These are phyloP conservation scores for Cryptococcus sp. DNA, from an alignment of 1,284 basidiomycete species.

Conservation along the genomic window DNA sequence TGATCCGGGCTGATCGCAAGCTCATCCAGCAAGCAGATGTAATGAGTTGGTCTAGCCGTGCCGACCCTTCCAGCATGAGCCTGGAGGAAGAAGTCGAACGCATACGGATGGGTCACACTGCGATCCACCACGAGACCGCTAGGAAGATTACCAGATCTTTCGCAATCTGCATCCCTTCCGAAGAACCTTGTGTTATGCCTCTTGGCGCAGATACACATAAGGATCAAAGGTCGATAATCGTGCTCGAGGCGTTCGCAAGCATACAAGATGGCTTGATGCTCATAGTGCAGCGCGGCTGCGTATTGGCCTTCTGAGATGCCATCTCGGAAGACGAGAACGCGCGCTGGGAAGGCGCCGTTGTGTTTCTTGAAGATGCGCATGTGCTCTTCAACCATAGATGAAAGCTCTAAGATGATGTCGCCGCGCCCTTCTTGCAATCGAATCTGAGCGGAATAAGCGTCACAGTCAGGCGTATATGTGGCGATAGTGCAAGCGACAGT, in stretches of 20 bases:
- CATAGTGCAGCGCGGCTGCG: slow-evolving; percentile 50
- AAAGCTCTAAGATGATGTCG: slow-evolving; percentile 43
- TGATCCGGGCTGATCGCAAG: slow-evolving; percentile 45
- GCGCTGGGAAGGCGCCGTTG: slow-evolving; percentile 46
- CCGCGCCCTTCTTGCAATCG: slow-evolving; percentile 53
- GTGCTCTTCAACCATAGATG: slow-evolving; percentile 42
- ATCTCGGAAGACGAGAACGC: slow-evolving; percentile 55
- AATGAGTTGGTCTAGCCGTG: slow-evolving; percentile 43
- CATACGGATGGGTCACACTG: slow-evolving; percentile 52
- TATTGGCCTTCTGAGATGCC: slow-evolving; percentile 57
- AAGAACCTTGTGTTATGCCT: slow-evolving; percentile 56
- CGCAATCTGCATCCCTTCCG: slow-evolving; percentile 40
- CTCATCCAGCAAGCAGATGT: slow-evolving; percentile 51
- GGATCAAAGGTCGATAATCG: slow-evolving; percentile 32
- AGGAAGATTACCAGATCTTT: slow-evolving; percentile 53
- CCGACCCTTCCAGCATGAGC: slow-evolving; percentile 43
- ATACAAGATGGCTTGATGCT: slow-evolving; percentile 49
- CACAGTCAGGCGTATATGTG: slow-evolving; percentile 47
- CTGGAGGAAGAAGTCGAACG: slow-evolving; percentile 54
- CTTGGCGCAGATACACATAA: slow-evolving; percentile 48
- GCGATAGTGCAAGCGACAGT: slow-evolving; percentile 56
- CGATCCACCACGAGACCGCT: slow-evolving; percentile 48
- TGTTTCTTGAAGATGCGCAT: slow-evolving; percentile 40
- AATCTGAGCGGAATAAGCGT: slow-evolving; percentile 52
- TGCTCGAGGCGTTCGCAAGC: slow-evolving; percentile 29